phyloP scores from a whole-genome alignment of 805 yeast genomes.

The Spathaspora boniae region DNA sequence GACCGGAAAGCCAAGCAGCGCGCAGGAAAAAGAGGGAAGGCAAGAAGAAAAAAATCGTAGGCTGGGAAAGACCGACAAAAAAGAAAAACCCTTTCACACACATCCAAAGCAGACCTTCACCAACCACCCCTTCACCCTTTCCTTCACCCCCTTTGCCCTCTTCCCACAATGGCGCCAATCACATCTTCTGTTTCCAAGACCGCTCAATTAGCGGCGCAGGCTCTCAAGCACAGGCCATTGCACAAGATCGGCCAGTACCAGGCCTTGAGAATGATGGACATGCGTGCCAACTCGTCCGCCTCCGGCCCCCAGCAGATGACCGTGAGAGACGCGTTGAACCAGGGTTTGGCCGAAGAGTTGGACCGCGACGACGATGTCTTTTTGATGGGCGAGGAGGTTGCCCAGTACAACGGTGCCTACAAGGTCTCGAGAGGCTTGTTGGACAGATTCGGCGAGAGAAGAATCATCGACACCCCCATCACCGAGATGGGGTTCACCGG shows the following conservation, averaged over 20 bases:
- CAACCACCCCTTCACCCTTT: no score
- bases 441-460: constrained; percentile 91
- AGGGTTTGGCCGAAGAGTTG: constrained; percentile 95
- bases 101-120: no score
- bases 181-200: constrained; percentile 36
- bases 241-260: constrained; percentile 31
- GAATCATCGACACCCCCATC: constrained; percentile 95
- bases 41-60: no score
- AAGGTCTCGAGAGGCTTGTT: constrained; percentile 93
- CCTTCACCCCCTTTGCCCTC: no score
- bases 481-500: constrained; percentile 99
- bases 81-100: no score
- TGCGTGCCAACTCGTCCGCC: constrained; percentile 44
- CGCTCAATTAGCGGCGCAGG: constrained; percentile 38
- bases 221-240: constrained; percentile 25
- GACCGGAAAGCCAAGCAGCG: no score
- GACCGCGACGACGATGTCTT: constrained; percentile 93
- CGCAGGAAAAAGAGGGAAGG: no score
- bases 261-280: constrained; percentile 32
- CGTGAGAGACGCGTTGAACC: constrained; percentile 94
- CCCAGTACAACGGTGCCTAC: constrained; percentile 99
- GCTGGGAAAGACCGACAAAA: no score
- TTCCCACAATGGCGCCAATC: constrained; percentile 10
- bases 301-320: constrained; percentile 65
- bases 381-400: constrained; percentile 98